phyloP scores from a whole-genome alignment of 352 stramenopile species.

The Pythium chondricola region DNA sequence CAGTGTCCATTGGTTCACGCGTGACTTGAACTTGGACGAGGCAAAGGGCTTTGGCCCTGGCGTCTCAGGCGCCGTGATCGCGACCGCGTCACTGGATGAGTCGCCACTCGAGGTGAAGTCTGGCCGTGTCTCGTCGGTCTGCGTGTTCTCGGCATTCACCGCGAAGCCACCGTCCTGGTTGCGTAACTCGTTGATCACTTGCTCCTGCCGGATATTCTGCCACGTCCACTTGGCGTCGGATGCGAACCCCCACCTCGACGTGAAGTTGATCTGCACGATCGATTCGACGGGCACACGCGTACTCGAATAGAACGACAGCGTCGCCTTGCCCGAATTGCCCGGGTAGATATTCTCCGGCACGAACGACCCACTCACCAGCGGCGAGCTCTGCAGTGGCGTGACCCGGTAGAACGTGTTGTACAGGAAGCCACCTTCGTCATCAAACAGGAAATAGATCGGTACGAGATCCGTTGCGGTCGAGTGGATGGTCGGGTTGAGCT shows the following conservation, averaged over 20 bases:
- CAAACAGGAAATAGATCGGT: conserved; percentile 73
- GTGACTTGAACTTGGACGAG: conserved; percentile 14
- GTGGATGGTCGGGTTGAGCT: conserved; percentile 28
- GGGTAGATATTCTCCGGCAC: conserved; percentile 82
- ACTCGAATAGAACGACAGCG: conserved; percentile 68
- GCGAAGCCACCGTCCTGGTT: neutral
- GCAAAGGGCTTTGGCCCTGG: conserved; percentile 7
- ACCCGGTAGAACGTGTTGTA: conserved; percentile 70
- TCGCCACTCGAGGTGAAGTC: neutral
- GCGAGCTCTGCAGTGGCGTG: conserved; percentile 31
- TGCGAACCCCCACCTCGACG: conserved; percentile 57
- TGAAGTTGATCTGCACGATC: conserved; percentile 52
- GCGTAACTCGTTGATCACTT: neutral
- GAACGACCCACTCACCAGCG: conserved; percentile 67
- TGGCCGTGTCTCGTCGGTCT: neutral
- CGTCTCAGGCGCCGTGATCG: neutral
- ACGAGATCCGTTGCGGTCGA: conserved; percentile 52
- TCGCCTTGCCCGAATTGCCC: conserved; percentile 72
- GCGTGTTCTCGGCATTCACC: neutral
- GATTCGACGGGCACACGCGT: conserved; percentile 45
- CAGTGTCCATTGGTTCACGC: conserved; percentile 54
- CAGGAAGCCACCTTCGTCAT: conserved; percentile 55
- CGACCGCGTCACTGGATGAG: neutral
- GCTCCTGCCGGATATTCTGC: conserved; percentile 21
- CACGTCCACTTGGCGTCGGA: conserved; percentile 43